phyloP scores from a whole-genome alignment of 1,284 basidiomycete genomes.

The Apiotrichum montevideense region DNA sequence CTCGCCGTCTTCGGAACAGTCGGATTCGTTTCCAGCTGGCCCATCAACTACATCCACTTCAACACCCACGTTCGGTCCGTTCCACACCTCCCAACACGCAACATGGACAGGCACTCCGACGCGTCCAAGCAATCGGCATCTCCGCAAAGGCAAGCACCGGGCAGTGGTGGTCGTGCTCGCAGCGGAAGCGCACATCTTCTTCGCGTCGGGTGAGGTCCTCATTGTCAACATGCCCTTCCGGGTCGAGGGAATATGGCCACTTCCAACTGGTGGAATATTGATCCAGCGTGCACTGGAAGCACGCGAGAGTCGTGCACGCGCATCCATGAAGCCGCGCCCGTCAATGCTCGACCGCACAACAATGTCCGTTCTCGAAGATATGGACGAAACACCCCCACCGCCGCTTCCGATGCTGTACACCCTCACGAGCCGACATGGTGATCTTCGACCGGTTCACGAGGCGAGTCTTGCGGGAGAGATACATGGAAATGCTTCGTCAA shows the following conservation, averaged over 20 bases:
- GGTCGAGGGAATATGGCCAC: constrained; percentile 69
- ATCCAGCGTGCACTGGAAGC: constrained; percentile 58
- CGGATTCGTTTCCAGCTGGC: background rate
- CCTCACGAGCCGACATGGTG: constrained; percentile 66
- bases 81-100: constrained; percentile 30
- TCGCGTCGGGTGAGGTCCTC: constrained; percentile 66
- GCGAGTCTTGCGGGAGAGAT: constrained; percentile 18
- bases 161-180: constrained; percentile 73
- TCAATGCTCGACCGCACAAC: constrained; percentile 22
- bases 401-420: constrained; percentile 70
- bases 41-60: background rate
- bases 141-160: constrained; percentile 31
- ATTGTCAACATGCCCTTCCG: constrained; percentile 76
- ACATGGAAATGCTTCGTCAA: background rate
- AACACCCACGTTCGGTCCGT: constrained; percentile 39
- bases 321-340: constrained; percentile 3
- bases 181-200: constrained; percentile 65
- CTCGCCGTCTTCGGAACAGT: too few species aligned
- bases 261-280: constrained; percentile 46
- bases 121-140: background rate
- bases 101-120: background rate
- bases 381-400: constrained; percentile 61
- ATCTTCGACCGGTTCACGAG: constrained; percentile 57
- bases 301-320: constrained; percentile 9
- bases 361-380: constrained; percentile 49